A percentile compares a stretch with the other conserved stretches of the same genome.
Conservation (phyloP, 73 alveolate species). For the Paramecium octaurelia region DNA sequence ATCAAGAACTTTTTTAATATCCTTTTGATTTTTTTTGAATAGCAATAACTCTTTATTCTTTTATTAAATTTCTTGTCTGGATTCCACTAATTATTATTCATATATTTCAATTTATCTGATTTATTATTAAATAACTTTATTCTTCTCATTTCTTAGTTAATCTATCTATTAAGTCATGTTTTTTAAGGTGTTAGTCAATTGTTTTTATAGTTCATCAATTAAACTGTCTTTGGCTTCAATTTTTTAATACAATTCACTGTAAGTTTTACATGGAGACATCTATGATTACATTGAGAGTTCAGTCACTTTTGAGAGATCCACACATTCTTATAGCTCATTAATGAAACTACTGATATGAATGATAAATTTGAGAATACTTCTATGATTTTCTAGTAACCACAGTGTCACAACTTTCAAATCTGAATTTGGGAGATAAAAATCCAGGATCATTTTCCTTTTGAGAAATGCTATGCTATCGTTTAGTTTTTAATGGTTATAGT, state of each 20-base stretch:
- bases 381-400: not conserved
- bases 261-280: not conserved
- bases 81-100: not conserved
- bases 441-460: constrained; percentile 43
- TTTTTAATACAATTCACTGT: not conserved
- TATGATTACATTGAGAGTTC: constrained; percentile 8
- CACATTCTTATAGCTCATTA: constrained; percentile 19
- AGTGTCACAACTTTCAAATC: not conserved
- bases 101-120: not conserved
- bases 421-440: constrained; percentile 22
- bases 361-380: not conserved
- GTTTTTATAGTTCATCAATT: constrained; percentile 22
- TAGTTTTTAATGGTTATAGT: not conserved
- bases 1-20: not conserved
- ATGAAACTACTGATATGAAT: not conserved
- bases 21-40: not conserved
- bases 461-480: not conserved
- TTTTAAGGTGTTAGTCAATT: not conserved
- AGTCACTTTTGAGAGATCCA: constrained; percentile 12
- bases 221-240: not conserved
- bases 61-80: not conserved
- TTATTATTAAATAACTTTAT: not conserved
- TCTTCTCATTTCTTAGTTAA: not conserved
- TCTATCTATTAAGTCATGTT: not conserved
- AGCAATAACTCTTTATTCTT: not conserved